phyloP scores from a whole-genome alignment of 805 yeast genomes.

The Kuraishia borneana region DNA sequence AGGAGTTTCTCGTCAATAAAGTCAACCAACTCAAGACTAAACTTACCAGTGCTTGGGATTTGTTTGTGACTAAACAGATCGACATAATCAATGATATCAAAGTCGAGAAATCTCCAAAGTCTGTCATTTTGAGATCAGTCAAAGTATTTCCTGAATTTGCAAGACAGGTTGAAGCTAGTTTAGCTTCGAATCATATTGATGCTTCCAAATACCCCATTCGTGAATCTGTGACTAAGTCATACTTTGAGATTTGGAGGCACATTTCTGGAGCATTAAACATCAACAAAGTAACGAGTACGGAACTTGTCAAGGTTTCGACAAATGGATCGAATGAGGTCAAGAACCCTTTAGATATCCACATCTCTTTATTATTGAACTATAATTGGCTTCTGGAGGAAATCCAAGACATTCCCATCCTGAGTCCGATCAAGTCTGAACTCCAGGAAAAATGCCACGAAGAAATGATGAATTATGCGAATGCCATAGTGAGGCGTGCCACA shows the following conservation, averaged over 20 bases:
- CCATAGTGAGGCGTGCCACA: slow-evolving; percentile 32
- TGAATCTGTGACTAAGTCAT: not conserved
- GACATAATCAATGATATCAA: slow-evolving; percentile 26
- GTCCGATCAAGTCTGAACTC: slow-evolving; percentile 13
- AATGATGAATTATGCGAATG: slow-evolving; percentile 29
- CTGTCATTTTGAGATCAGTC: slow-evolving; percentile 28
- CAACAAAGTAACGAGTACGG: not conserved
- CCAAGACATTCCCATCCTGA: slow-evolving; percentile 14
- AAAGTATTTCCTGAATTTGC: slow-evolving; percentile 37
- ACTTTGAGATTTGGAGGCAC: slow-evolving; percentile 3
- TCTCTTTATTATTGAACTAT: slow-evolving; percentile 37
- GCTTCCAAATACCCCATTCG: slow-evolving; percentile 1
- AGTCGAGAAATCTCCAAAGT: slow-evolving; percentile 1
- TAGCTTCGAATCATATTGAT: slow-evolving; percentile 2
- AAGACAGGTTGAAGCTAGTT: slow-evolving; percentile 22
- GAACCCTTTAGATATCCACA: not conserved
- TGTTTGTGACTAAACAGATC: slow-evolving; percentile 44
- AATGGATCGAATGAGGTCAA: not conserved
- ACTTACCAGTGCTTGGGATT: slow-evolving; percentile 44
- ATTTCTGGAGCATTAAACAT: not conserved
- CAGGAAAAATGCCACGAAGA: slow-evolving; percentile 21
- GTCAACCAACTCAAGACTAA: slow-evolving; percentile 42
- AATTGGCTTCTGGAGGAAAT: slow-evolving; percentile 36
- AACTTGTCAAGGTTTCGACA: not conserved
- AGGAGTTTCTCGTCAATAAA: slow-evolving; percentile 47